Evolutionary conservation across 1,284 basidiomycete species (phyloP), one percentile per base, ranked within the genome.

Genomic region (Irpex sp.): DNA sequence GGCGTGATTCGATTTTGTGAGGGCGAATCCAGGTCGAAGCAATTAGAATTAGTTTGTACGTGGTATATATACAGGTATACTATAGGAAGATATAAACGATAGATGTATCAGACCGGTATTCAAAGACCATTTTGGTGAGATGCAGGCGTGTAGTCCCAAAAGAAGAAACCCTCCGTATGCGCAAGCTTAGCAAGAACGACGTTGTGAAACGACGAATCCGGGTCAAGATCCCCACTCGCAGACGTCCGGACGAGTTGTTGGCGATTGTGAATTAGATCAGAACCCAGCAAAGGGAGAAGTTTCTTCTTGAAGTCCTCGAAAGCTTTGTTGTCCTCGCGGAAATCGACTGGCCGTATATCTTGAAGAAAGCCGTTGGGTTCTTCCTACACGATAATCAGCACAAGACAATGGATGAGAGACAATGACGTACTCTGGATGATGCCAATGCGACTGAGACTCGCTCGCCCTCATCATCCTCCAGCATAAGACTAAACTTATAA

Each of bases 381-480:
- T 15, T 49, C 15, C 58, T 60, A 5, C 26, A 60, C 9, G 1
- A 34, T 13, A 8, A 8, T 62, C 15, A 13, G 15, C 8, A 58
- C 4, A 57, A 21, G 48, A 19, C 38, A 17, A 61, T 58, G 47
- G 55, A 57, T 5, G 19, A 6, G 17, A 38, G 48, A 64, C 15
- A 26, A 38, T 11, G 4, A 26, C n/a, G 63, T 58, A 44, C 63
- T 58, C 56, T 62, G 40, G 38, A 70, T 55, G 80, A 76, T 3
- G 73, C 79, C 9, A 84, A 73, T 2, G 81, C 79, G 3, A 87
- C 74, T 5, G 75, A 69, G 9, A 88, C 67, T 31, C 74, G 72
- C 2, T 71, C 66, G 5, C 78, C 80, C 9, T 75, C 70, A 48
- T 79, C 78, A 64, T 89, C 87, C 69, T 83, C 75, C 7, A 89